These are phyloP conservation scores for Tolypocladium endophyticum DNA, from an alignment of 2,329 filamentous ascomycete species.

Conservation along the genomic window DNA sequence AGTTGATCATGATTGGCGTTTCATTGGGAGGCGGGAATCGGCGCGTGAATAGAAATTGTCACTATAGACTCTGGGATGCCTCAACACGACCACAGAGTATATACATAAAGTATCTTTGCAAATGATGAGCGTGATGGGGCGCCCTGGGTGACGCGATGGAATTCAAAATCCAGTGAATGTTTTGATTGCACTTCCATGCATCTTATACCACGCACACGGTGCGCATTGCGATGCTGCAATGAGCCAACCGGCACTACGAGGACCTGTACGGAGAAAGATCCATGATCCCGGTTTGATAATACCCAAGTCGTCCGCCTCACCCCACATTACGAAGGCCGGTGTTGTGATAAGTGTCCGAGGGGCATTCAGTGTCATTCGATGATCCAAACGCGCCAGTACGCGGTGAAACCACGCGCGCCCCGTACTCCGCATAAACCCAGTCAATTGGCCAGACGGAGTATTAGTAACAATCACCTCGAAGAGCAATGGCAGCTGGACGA, in stretches of 20 bases:
- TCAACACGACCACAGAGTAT: neutral
- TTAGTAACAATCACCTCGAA: neutral
- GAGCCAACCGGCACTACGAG: neutral
- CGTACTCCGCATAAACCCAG: too few relatives aligned
- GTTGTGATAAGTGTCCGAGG: too few relatives aligned
- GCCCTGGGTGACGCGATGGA: neutral
- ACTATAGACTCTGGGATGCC: neutral
- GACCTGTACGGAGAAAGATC: neutral
- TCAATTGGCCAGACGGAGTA: too few relatives aligned
- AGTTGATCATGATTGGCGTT: neutral
- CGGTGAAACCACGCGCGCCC: neutral
- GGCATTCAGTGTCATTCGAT: neutral
- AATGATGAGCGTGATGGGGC: too few relatives aligned
- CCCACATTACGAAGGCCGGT: neutral
- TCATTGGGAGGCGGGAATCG: neutral
- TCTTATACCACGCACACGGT: neutral
- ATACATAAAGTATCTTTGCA: neutral
- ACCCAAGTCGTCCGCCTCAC: neutral
- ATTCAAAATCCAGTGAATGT: neutral
- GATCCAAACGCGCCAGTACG: neutral
- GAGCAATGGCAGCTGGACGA: neutral
- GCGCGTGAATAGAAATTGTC: neutral
- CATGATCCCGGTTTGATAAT: neutral
- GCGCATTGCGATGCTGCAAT: neutral
- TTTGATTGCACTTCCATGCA: neutral